Evolutionary conservation across 108 stramenopile genomes (phyloP).

Genomic region (Cyclotella sp.): DNA sequence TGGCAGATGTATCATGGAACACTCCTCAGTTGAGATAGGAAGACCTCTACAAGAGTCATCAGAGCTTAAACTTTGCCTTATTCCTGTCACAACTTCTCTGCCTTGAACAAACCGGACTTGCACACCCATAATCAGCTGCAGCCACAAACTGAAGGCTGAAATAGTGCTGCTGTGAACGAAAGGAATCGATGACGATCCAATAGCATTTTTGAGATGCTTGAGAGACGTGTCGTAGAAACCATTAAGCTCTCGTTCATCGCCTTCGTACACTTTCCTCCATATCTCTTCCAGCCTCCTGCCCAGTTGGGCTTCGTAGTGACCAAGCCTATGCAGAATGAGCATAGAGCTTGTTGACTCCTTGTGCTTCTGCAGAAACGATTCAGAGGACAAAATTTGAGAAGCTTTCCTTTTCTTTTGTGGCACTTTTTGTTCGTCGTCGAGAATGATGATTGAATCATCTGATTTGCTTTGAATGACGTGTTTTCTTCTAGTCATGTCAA

Average conservation of each 20-base stretch:
- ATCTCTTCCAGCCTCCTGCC: conserved; percentile 29
- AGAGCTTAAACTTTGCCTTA: conserved; percentile 2
- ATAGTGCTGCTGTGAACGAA: conserved; percentile 28
- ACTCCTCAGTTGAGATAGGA: background rate
- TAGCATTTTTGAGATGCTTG: conserved; percentile 3
- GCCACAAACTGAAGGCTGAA: conserved; percentile 38
- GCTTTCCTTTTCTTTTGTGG: conserved; percentile 2
- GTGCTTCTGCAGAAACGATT: background rate
- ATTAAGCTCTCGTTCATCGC: background rate
- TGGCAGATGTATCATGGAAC: too few species aligned
- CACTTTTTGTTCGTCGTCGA: conserved; percentile 3
- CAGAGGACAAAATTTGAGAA: background rate
- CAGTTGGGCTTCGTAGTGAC: conserved; percentile 26
- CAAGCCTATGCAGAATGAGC: conserved; percentile 39
- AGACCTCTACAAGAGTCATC: background rate
- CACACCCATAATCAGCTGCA: conserved; percentile 34
- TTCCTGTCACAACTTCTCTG: conserved; percentile 21
- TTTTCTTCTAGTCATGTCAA: background rate
- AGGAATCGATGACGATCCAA: conserved; percentile 10
- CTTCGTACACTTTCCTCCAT: conserved; percentile 26
- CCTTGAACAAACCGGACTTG: conserved; percentile 37
- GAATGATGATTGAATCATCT: background rate
- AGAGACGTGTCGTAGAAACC: conserved; percentile 19
- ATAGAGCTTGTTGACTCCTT: background rate
- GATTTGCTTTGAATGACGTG: background rate